A percentile compares a stretch with the other conserved stretches of the same genome.
phyloP scores from a whole-genome alignment of 2,329 filamentous ascomycete species.

The Microsporum canis region DNA sequence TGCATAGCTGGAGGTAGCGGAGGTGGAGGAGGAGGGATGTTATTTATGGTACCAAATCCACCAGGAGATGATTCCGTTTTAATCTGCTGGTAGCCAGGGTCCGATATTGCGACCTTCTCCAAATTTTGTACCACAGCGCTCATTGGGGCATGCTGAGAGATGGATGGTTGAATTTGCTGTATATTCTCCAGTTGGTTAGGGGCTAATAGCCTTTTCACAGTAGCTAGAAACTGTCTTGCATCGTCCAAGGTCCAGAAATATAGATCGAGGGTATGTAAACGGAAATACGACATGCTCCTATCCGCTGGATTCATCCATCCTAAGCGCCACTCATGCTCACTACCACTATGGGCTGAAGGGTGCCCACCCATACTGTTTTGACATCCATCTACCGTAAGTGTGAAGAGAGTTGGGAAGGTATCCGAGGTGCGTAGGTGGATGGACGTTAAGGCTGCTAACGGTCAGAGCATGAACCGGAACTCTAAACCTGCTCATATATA shows the following conservation, averaged over 20 bases:
- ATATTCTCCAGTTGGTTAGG: conserved; percentile 39
- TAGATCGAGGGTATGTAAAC: conserved; percentile 50
- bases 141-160: conserved; percentile 32
- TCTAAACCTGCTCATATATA: background rate
- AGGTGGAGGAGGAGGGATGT: conserved; percentile 12
- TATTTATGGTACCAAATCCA: background rate
- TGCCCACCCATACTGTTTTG: conserved; percentile 19
- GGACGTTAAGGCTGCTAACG: conserved; percentile 37
- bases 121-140: conserved; percentile 53
- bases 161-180: conserved; percentile 23
- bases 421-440: conserved; percentile 45
- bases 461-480: background rate
- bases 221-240: conserved; percentile 42
- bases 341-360: conserved; percentile 19
- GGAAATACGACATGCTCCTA: conserved; percentile 34
- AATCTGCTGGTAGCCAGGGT: conserved; percentile 36
- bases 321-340: conserved; percentile 45
- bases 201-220: conserved; percentile 27
- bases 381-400: conserved; percentile 42
- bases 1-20: conserved; percentile 17
- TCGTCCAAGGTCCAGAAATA: conserved; percentile 55
- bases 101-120: conserved; percentile 49
- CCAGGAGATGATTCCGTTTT: background rate
- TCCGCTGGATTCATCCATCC: conserved; percentile 42
- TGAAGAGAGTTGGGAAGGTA: conserved; percentile 50